phyloP scores from a whole-genome alignment of 768 basidiomycete species.

The Artomyces pyxidatus region DNA sequence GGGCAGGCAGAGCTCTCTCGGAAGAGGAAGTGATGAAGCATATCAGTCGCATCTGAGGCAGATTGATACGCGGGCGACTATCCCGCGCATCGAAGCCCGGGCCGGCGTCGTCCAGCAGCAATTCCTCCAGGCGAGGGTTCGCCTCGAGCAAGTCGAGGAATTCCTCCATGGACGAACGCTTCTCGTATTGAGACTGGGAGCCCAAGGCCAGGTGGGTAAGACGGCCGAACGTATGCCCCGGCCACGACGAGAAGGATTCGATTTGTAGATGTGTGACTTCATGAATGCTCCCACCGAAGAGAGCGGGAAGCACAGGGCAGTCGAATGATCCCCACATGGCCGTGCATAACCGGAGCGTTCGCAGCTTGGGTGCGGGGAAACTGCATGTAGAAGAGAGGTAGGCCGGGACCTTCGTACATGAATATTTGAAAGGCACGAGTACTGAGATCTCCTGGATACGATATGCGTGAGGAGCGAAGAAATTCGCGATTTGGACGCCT shows the following conservation, averaged over 20 bases:
- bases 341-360: slow-evolving; percentile 14
- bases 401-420: slow-evolving; percentile 11
- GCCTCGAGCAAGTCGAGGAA: slow-evolving; percentile 16
- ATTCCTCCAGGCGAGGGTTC: slow-evolving; percentile 14
- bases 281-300: slow-evolving; percentile 16
- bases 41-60: slow-evolving; percentile 12
- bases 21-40: slow-evolving; percentile 6
- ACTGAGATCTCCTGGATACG: slow-evolving; percentile 13
- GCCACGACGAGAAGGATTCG: slow-evolving; percentile 17
- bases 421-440: slow-evolving; percentile 12
- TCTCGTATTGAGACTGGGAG: slow-evolving; percentile 15
- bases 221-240: slow-evolving; percentile 10
- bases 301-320: slow-evolving; percentile 7
- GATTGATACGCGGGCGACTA: slow-evolving; percentile 4
- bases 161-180: slow-evolving; percentile 15
- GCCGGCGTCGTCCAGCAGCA: slow-evolving; percentile 16
- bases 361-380: slow-evolving; percentile 11
- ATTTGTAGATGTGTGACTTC: slow-evolving; percentile 16
- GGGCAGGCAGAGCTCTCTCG: slow-evolving; percentile 9
- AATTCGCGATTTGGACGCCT: slow-evolving; percentile 15
- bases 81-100: slow-evolving; percentile 8
- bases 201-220: slow-evolving; percentile 16
- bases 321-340: slow-evolving; percentile 15
- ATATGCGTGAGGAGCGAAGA: slow-evolving; percentile 12
- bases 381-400: slow-evolving; percentile 13